Evolutionary conservation across 306 rosid genomes (phyloP).

Genomic region (Sesbania bispinosa): DNA sequence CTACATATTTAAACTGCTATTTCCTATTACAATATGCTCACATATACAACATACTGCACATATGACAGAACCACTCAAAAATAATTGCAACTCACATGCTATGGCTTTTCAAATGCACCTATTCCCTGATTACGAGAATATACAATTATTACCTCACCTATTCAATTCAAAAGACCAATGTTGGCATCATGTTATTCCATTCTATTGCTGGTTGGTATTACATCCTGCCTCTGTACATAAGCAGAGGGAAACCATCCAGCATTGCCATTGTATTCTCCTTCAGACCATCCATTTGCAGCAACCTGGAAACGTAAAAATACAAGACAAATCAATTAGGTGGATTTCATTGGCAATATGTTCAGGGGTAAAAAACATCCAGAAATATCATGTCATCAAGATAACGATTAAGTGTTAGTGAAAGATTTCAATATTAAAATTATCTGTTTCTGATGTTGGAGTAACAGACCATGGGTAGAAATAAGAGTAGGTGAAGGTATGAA

Average conservation of each 20-base stretch:
- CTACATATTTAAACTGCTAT: slow-evolving; percentile 21
- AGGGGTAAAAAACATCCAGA: no score
- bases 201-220: slow-evolving; percentile 44
- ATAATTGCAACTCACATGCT: slow-evolving; percentile 4
- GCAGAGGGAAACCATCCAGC: slow-evolving; percentile 98
- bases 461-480: neutral
- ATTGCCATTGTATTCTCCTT: slow-evolving; percentile 77
- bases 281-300: slow-evolving; percentile 83
- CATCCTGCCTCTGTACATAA: slow-evolving; percentile 68
- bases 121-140: slow-evolving; percentile 23
- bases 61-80: slow-evolving; percentile 27
- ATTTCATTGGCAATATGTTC: no score
- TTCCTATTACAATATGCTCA: slow-evolving; percentile 26
- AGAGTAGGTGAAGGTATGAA: neutral
- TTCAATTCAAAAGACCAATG: slow-evolving; percentile 23
- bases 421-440: neutral
- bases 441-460: neutral
- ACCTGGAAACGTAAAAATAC: slow-evolving; percentile 44
- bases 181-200: slow-evolving; percentile 32
- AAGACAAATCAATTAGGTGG: no score
- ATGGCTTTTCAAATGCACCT: slow-evolving; percentile 20
- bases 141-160: slow-evolving; percentile 34
- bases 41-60: slow-evolving; percentile 30
- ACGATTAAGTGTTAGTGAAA: neutral
- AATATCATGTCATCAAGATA: neutral